Conservation (phyloP, 2,329 filamentous ascomycete species). For the Anisogramma anomala region DNA sequence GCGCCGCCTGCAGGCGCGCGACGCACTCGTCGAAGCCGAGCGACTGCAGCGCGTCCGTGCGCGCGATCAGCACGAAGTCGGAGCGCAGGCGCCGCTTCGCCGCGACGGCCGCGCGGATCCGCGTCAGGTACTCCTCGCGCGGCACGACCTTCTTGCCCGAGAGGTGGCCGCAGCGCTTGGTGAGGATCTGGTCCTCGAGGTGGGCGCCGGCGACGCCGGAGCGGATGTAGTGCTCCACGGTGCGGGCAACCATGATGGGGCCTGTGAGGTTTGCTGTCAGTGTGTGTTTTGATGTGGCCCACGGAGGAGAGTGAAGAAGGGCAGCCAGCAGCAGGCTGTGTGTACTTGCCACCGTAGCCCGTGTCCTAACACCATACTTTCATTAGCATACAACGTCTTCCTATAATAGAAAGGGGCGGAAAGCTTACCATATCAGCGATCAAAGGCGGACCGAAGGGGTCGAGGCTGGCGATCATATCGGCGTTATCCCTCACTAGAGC, state of each 20-base stretch:
- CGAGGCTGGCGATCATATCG: conserved; percentile 40
- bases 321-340: too few species aligned
- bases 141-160: conserved; percentile 26
- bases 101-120: conserved; percentile 22
- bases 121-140: conserved; percentile 19
- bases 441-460: conserved; percentile 31
- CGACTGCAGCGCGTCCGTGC: conserved; percentile 43
- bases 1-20: conserved; percentile 31
- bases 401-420: too few species aligned
- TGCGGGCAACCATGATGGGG: conserved; percentile 27
- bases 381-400: too few species aligned
- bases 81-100: conserved; percentile 23
- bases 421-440: conserved; percentile 36
- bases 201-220: conserved; percentile 35
- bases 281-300: too few species aligned
- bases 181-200: conserved; percentile 26
- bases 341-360: conserved; percentile 36
- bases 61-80: conserved; percentile 47
- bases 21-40: conserved; percentile 41
- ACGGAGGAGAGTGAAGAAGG: neutral
- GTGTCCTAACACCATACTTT: conserved; percentile 29
- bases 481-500: conserved; percentile 33
- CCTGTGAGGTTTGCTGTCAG: conserved; percentile 15
- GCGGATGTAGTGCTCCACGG: conserved; percentile 39
- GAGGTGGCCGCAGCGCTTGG: conserved; percentile 30